phyloP scores from a whole-genome alignment of 2,329 filamentous ascomycete genomes.

The Monosporascus sp. region DNA sequence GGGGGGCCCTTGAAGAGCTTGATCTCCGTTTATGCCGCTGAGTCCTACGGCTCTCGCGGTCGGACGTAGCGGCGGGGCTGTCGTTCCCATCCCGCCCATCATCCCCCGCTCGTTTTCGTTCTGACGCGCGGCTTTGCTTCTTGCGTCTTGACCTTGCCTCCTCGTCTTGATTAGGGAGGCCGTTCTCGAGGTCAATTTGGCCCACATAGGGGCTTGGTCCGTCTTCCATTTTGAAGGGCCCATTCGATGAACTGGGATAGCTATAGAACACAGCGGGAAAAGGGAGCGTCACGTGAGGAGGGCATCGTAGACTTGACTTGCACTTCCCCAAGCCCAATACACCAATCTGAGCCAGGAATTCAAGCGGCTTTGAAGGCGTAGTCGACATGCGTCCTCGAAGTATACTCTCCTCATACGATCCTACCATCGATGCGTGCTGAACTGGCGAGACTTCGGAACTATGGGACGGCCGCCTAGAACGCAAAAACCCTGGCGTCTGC shows the following conservation, averaged over 20 bases:
- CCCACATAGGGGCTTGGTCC: constrained; percentile 96
- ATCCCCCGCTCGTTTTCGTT: constrained; percentile 28
- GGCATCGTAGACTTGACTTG: constrained; percentile 78
- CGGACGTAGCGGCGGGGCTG: constrained; percentile 13
- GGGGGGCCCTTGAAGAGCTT: constrained; percentile 60
- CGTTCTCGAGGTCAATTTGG: constrained; percentile 83
- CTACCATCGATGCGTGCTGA: constrained; percentile 91
- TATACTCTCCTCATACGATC: constrained; percentile 96
- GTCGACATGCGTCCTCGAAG: constrained; percentile 94
- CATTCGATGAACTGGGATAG: constrained; percentile 65
- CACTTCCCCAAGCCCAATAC: constrained; percentile 86
- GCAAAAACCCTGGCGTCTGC: constrained; percentile 44
- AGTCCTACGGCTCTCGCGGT: constrained; percentile 25
- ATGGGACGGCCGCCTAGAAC: constrained; percentile 63
- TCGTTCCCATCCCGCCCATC: constrained; percentile 17
- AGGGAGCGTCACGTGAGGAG: constrained; percentile 80
- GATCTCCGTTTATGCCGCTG: constrained; percentile 48
- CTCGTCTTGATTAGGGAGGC: constrained; percentile 51
- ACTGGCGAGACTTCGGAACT: constrained; percentile 70
- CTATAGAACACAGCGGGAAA: constrained; percentile 97
- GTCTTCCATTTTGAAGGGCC: constrained; percentile 63
- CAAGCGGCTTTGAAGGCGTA: constrained; percentile 82
- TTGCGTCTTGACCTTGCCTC: constrained; percentile 44
- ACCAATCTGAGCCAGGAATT: constrained; percentile 93
- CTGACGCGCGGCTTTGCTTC: constrained; percentile 37